Base-by-base conservation (phyloP, 768 basidiomycete species). In the Boletus edulis region DNA sequence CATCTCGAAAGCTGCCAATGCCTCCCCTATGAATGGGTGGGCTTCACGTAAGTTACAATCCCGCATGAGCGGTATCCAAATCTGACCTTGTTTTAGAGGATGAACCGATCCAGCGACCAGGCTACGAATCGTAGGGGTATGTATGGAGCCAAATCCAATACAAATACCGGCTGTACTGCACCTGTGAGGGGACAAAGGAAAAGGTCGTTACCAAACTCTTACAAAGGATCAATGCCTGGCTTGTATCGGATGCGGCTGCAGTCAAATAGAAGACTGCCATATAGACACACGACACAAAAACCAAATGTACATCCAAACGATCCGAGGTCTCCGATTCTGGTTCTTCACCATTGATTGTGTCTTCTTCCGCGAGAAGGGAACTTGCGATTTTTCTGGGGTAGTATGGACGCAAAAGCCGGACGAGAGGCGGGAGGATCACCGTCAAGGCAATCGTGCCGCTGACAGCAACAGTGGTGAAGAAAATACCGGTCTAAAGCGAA, bases 1-100 rank as follows among this genome's bases (percentile, higher is more conserved):
- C 56, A 72, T 71, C 20, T 63, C 63, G 29, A 71, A 46, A 3
- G 65, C 67, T 37, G 69, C 69, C 38, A 71, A 38, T 40, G 67
- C 62, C n/a, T 70, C 65, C 40, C 69, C 69, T 71, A 37, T 13
- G 11, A 14, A 20, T 14, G 20, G n/a, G n/a, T n/a, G n/a, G 4
- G 15, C 17, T 31, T 8, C 10, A 10, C 0, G 17, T 60, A 40
- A 56, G 22, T 32, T 9, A n/a, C 31, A 7, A 31, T 20, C 22
- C 18, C 14, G 24, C 4, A 12, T n/a, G 34, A 18, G 2, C 17
- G 10, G 8, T 4, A 20, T 20, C 12, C 3, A 9, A 13, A 37
- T 13, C 35, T 37, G 32, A 68, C 69, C 69, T 61, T 71, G 69
- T 15, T 62, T 59, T 1, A 62, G 49, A 6, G 69, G 71, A 14